These are phyloP conservation scores for Maudiozyma humilis DNA, from an alignment of 1,139 yeast genomes.

Conservation along the genomic window DNA sequence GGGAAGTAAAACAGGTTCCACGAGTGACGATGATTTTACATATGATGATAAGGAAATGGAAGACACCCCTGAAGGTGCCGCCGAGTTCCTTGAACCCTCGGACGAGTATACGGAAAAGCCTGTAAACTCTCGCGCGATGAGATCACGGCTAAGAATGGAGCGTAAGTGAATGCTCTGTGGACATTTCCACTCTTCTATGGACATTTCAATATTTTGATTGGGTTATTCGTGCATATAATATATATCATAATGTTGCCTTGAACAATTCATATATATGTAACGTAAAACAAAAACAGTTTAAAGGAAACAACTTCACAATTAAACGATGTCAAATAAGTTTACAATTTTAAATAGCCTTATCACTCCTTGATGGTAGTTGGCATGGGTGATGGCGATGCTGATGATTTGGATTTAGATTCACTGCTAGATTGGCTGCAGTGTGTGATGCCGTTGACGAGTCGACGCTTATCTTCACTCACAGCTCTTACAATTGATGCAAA, in stretches of 20 bases:
- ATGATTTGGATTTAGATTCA: too few species aligned
- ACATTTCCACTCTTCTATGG: too few species aligned
- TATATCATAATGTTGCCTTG: too few species aligned
- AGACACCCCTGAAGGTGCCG: neutral
- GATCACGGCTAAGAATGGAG: neutral
- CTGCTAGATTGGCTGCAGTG: neutral
- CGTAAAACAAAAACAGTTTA: too few species aligned
- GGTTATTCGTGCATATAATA: too few species aligned
- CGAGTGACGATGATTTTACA: conserved; percentile 3
- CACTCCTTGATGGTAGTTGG: too few species aligned
- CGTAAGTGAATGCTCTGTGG: neutral
- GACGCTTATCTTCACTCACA: conserved; percentile 59
- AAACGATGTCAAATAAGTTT: too few species aligned
- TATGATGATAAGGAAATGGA: neutral
- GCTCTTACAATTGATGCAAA: conserved; percentile 71
- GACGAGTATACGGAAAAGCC: neutral
- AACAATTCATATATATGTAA: too few species aligned
- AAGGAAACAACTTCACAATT: too few species aligned
- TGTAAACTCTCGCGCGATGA: neutral
- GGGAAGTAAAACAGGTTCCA: neutral
- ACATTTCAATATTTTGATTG: too few species aligned
- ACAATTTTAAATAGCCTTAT: too few species aligned
- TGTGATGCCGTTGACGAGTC: conserved; percentile 26
- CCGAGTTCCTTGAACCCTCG: neutral
- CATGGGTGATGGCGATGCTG: too few species aligned